phyloP scores from a whole-genome alignment of 2,329 filamentous ascomycete genomes.

The Arthrobotrys iridis region DNA sequence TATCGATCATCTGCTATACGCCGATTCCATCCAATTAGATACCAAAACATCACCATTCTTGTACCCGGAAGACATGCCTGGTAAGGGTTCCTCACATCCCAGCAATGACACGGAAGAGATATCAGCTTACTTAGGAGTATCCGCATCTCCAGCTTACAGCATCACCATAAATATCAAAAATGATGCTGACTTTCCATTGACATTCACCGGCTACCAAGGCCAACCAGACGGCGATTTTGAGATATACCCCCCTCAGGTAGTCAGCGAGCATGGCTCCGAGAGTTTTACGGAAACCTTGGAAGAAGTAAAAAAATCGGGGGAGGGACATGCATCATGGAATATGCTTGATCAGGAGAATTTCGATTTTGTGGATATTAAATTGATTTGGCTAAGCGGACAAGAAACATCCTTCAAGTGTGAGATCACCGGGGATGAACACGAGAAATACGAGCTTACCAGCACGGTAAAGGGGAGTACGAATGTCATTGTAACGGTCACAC shows the following conservation, averaged over 20 bases:
- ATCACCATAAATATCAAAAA: constrained; percentile 34
- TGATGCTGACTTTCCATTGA: constrained; percentile 30
- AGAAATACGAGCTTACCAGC: constrained; percentile 28
- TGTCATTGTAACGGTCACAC: constrained; percentile 25
- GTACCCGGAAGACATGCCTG: no score
- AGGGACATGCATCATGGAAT: constrained; percentile 28
- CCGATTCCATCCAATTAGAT: background rate
- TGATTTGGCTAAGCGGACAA: constrained; percentile 32
- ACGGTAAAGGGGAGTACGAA: constrained; percentile 3
- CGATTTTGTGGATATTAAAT: constrained; percentile 30
- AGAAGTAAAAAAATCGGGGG: background rate
- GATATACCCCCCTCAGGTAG: constrained; percentile 27
- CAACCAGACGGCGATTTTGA: constrained; percentile 25
- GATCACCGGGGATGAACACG: constrained; percentile 16
- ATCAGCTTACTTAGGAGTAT: background rate
- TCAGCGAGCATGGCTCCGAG: constrained; percentile 1
- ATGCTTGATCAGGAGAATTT: constrained; percentile 39
- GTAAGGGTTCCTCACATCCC: constrained; percentile 6
- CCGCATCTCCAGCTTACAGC: constrained; percentile 14
- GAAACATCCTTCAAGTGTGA: constrained; percentile 13
- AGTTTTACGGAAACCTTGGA: constrained; percentile 22
- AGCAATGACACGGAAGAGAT: background rate
- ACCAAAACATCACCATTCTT: constrained; percentile 1
- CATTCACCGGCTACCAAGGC: constrained; percentile 14
- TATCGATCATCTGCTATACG: background rate